Base-by-base conservation (phyloP, 768 basidiomycete species). In the Hygrophorus russula region DNA sequence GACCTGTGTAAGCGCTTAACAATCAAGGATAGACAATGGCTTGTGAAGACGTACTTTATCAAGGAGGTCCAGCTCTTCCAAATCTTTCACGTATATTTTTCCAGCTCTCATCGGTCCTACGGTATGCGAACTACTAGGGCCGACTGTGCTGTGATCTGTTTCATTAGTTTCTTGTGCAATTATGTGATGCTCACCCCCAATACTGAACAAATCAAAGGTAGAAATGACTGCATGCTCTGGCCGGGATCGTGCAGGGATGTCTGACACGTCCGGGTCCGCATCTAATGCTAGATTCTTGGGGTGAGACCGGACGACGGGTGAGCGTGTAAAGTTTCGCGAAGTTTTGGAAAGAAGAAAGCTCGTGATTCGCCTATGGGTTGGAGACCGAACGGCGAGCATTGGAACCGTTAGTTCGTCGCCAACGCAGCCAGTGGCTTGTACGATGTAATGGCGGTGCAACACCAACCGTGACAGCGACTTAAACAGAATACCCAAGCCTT, bases 171-270 rank as follows among this genome's bases (percentile, higher is more conserved):
- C 45, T 19, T 32, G 33, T 35, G 2, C 8, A 29, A 30, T 19
- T 30, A 34, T 31, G 14, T 36, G 39, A 12, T 31, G 14, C 77
- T 50, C 51, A 82, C 85, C 86, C 46, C 91, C 91, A 49, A 93
- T 84, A 53, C 82, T 86, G 67, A 94, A 93, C 41, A 94, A 67
- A 60, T 96, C 92, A 56, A 93, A 94, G 0, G 91, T 80, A 1
- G 87, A 90, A 42, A 94, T 92, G 50, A 93, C 91, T 4, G 91
- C 91, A 67, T 92, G 89, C 41, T 88, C 80, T 11, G 76, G 28
- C 14, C 37, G 48, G n/a, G 17, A 10, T 12, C 24, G 11, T 7
- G 8, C 38, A 5, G 30, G 20, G 2, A 14, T n/a, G 19, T 33
- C 39, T 9, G 37, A 35, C 33, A 17, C 13, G 9, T 36, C 34